These are phyloP conservation scores for Epichloe gansuensis DNA, from an alignment of 2,329 filamentous ascomycete species.

Conservation along the genomic window DNA sequence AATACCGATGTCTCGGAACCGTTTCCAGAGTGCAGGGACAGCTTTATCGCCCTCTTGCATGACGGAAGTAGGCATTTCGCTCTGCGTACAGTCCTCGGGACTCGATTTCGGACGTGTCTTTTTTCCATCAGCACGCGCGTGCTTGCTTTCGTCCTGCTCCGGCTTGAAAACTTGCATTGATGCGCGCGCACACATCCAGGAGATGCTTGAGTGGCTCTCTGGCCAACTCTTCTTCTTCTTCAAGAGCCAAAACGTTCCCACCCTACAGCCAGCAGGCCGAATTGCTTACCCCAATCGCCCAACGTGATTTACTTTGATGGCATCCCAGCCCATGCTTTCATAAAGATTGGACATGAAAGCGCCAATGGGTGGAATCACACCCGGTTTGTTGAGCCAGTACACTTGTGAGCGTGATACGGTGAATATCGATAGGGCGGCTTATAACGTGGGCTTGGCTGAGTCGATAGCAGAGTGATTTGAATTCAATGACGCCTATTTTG, in stretches of 20 bases:
- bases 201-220: constrained; percentile 55
- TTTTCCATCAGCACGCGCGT: constrained; percentile 27
- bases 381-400: not conserved
- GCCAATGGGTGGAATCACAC: constrained; percentile 44
- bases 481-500: not conserved
- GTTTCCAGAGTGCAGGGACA: constrained; percentile 39
- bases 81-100: constrained; percentile 28
- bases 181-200: constrained; percentile 55
- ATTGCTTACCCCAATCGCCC: constrained; percentile 67
- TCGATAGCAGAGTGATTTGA: not conserved
- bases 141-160: constrained; percentile 45
- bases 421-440: constrained; percentile 18
- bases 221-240: constrained; percentile 48
- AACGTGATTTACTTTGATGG: constrained; percentile 56
- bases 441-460: constrained; percentile 1
- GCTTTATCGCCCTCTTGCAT: constrained; percentile 45
- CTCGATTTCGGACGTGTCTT: constrained; percentile 24
- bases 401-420: constrained; percentile 8
- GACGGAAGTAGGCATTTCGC: constrained; percentile 42
- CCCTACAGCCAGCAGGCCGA: constrained; percentile 48
- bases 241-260: constrained; percentile 52
- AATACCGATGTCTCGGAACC: constrained; percentile 43
- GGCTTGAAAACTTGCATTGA: constrained; percentile 47
- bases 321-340: constrained; percentile 52
- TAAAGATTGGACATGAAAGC: constrained; percentile 55